Base-by-base conservation (phyloP, 2,329 filamentous ascomycete species). In the Cladophialophora exuberans region DNA sequence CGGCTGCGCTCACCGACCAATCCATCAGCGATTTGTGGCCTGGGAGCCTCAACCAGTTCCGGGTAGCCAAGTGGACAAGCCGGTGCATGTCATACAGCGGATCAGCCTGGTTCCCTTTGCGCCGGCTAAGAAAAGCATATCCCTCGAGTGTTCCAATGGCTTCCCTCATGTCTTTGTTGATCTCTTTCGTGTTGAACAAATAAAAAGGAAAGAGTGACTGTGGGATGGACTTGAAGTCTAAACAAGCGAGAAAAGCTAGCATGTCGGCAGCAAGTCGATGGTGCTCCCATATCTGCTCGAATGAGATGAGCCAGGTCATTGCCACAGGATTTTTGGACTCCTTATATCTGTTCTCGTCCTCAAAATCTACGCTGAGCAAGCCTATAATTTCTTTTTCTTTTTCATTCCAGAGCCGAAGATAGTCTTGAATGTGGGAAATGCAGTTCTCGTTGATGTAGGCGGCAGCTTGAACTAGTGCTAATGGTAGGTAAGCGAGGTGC, bases 251-350 rank as follows among this genome's bases (percentile, higher is more conserved):
- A 7, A 70, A 69, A 10, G 62, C 70, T 18, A 74, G 62, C 42
- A 69, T 69, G n/a, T 72, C 64, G 2, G 64, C 64, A 6, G 72
- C 72, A n/a, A 70, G 44, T 17, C 51, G 36, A 56, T 74, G 55
- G 10, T 61, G 28, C 15, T 51, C 39, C 35, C 60, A 64, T 18
- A 74, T 71, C 33, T 70, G 64, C 11, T 68, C 52, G 41, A 74
- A 73, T 6, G 70, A 72, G 22, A 74, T 67, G 4, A 69, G 62
- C 70, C 68, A 75, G 22, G 70, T 74, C 9, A 63, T 69, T 4
- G 67, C 66, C 22, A 74, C 64, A 7, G 71, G 62, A 48, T 70
- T 72, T 33, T 66, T 59, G 11, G 65, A 59, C 6, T 66, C 61
- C 4, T 36, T 39, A 52, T 73, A 69, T 28, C 68, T 62, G 11